phyloP scores from a whole-genome alignment of 768 basidiomycete species.

The Coprinopsis sp. region DNA sequence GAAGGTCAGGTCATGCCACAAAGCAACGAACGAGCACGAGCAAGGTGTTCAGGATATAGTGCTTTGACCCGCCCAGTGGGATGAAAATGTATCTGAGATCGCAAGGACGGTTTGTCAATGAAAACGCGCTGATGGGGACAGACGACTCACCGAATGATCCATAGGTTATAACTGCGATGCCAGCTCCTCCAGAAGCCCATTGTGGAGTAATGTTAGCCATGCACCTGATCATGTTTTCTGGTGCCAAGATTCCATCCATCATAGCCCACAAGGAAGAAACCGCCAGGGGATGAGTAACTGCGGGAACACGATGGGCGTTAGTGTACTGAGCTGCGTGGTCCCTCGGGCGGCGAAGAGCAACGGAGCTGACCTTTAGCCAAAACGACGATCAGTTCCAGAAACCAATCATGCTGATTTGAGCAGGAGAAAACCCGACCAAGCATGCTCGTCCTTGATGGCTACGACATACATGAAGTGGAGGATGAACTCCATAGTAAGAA shows the following conservation, averaged over 20 bases:
- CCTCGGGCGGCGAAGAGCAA: background rate
- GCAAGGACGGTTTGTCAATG: background rate
- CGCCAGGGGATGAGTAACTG: slow-evolving; percentile 94
- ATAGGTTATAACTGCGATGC: slow-evolving; percentile 96
- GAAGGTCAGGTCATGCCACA: slow-evolving; percentile 96
- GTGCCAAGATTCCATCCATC: slow-evolving; percentile 82
- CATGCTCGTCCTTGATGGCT: slow-evolving; percentile 86
- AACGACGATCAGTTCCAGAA: slow-evolving; percentile 98
- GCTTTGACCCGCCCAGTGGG: slow-evolving; percentile 73
- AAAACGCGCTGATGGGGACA: background rate
- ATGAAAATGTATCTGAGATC: slow-evolving; percentile 90
- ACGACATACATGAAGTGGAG: slow-evolving; percentile 96
- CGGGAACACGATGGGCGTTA: background rate
- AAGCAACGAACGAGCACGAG: slow-evolving; percentile 93
- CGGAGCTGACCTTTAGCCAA: slow-evolving; percentile 80
- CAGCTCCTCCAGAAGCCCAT: slow-evolving; percentile 94
- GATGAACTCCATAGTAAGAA: slow-evolving; percentile 86
- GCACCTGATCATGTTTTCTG: slow-evolving; percentile 99
- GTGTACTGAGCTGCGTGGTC: background rate
- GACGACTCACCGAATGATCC: slow-evolving; percentile 72
- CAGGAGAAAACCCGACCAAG: slow-evolving; percentile 75
- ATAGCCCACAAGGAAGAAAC: slow-evolving; percentile 96
- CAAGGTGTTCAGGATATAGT: slow-evolving; percentile 54
- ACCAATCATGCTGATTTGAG: slow-evolving; percentile 86
- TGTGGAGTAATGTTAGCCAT: slow-evolving; percentile 93